phyloP scores from a whole-genome alignment of 805 yeast genomes.

The Kluyveromyces lactis region DNA sequence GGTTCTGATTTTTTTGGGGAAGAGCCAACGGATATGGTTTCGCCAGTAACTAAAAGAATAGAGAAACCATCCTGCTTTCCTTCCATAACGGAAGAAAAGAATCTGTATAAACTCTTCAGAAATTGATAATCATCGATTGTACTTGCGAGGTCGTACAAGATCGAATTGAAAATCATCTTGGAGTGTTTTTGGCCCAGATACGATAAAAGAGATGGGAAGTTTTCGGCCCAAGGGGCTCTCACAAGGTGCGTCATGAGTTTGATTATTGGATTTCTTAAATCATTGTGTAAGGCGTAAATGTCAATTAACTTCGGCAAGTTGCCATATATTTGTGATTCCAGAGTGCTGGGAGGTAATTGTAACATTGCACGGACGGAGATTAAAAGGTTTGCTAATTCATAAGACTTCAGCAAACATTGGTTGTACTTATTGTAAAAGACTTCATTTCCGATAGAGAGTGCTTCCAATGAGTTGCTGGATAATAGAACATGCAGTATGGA shows the following conservation, averaged over 20 bases:
- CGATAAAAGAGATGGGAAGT: conserved; percentile 73
- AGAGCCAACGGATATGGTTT: conserved; percentile 33
- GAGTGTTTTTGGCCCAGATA: conserved; percentile 67
- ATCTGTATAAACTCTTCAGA: conserved; percentile 49
- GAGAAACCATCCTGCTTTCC: conserved; percentile 76
- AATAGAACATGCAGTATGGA: conserved; percentile 7
- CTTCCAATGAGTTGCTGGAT: conserved; percentile 4
- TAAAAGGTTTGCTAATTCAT: conserved; percentile 49
- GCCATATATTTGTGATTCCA: conserved; percentile 54
- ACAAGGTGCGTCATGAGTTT: conserved; percentile 51
- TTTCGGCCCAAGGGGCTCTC: conserved; percentile 45
- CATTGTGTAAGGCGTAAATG: conserved; percentile 43
- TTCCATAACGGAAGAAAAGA: conserved; percentile 58
- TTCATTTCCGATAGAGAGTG: conserved; percentile 12
- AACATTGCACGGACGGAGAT: conserved; percentile 47
- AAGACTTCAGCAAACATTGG: conserved; percentile 40
- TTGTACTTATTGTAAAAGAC: conserved; percentile 13
- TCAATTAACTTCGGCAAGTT: conserved; percentile 49
- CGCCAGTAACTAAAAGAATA: conserved; percentile 50
- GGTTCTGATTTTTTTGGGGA: conserved; percentile 9
- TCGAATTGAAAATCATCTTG: conserved; percentile 45
- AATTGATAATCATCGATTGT: conserved; percentile 45
- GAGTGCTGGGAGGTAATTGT: conserved; percentile 46
- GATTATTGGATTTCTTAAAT: conserved; percentile 44
- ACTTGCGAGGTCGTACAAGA: conserved; percentile 53